Base-by-base conservation (phyloP, 1,139 yeast species). In the Suhomyces choctaworum region DNA sequence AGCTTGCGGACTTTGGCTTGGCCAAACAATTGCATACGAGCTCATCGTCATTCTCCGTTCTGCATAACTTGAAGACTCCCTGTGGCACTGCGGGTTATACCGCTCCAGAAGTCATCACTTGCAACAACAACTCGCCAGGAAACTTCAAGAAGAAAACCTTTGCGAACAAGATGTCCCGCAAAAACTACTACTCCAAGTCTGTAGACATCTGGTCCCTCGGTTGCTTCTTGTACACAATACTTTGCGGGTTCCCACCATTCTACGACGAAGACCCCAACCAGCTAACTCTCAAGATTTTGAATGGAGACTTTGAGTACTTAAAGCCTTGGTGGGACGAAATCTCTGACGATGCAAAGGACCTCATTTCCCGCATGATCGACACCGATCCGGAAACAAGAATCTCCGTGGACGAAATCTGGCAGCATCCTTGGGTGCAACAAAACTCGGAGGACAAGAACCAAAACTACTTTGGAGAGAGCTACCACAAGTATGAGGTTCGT, bases 261-360 rank as follows among this genome's bases (percentile, higher is more conserved):
- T 90, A 87, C 62, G 96, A 90, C 58, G 96, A 89, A 48, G 78
- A 82, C 50, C 82, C 86, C 44, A 87, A 84, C 46, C 74, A 76
- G n/a, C 64, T 90, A 44, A 86, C 96, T 1, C 78, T 76, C 48
- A 89, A 89, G 57, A 95, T 90, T 27, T 80, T 94, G 9, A 71
- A 71, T 36, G 97, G 97, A 17, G 85, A 87, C 49, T 90, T 74
- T 56, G 82, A 85, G 11, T 90, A 89, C 57, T 66, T 90, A 40
- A 69, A 79, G 39, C 97, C 97, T 0, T 90, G 97, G 97, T 90
- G 97, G 97, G 97, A 90, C 59, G 96, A 90, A 50, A 84, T 90
- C 27, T 76, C 87, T 41, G 57, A 52, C 25, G 87, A 83, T 14
- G 97, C 96, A 6, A 88, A 88, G 58, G 53, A 55, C 34, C 58